Percentiles rank a stretch among this genome's conserved stretches.
Conservation (phyloP, 192 early-diverging fungal genomes). For the Coemansia umbellata region DNA sequence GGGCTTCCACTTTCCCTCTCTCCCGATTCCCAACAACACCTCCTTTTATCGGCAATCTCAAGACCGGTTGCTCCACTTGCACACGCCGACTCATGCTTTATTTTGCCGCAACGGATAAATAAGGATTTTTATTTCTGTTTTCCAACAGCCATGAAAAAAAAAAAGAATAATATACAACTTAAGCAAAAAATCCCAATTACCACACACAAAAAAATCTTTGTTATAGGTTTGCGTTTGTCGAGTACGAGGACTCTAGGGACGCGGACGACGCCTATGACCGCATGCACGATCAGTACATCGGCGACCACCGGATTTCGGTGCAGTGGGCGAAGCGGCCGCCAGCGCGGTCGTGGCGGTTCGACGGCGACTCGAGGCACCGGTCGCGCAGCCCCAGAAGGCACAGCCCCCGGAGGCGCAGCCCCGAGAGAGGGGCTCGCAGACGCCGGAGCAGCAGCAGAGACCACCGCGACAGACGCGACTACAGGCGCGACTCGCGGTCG, state of each 20-base stretch:
- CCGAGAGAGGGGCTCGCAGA: background rate
- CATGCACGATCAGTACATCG: conserved; percentile 81
- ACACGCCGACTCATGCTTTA: too few relatives aligned
- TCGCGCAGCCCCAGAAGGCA: conserved; percentile 29
- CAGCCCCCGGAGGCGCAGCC: conserved; percentile 1
- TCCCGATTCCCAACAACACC: too few relatives aligned
- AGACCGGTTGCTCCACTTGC: too few relatives aligned
- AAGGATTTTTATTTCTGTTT: too few relatives aligned
- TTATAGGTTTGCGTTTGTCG: conserved; percentile 88
- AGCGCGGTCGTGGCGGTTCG: conserved; percentile 74
- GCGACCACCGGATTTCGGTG: conserved; percentile 74
- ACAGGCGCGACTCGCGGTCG: conserved; percentile 1
- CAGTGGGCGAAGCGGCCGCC: conserved; percentile 92
- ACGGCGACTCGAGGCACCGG: conserved; percentile 52
- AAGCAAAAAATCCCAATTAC: too few relatives aligned
- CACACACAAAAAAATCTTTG: too few relatives aligned
- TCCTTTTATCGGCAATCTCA: too few relatives aligned
- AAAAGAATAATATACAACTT: too few relatives aligned
- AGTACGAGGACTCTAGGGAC: conserved; percentile 88
- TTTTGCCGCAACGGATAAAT: too few relatives aligned
- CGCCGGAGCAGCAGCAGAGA: conserved; percentile 20
- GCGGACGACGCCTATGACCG: conserved; percentile 90
- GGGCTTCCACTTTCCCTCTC: too few relatives aligned
- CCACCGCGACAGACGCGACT: background rate
- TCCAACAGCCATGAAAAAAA: too few relatives aligned